phyloP scores from a whole-genome alignment of 768 basidiomycete genomes.

The Lactarius akahatsu region DNA sequence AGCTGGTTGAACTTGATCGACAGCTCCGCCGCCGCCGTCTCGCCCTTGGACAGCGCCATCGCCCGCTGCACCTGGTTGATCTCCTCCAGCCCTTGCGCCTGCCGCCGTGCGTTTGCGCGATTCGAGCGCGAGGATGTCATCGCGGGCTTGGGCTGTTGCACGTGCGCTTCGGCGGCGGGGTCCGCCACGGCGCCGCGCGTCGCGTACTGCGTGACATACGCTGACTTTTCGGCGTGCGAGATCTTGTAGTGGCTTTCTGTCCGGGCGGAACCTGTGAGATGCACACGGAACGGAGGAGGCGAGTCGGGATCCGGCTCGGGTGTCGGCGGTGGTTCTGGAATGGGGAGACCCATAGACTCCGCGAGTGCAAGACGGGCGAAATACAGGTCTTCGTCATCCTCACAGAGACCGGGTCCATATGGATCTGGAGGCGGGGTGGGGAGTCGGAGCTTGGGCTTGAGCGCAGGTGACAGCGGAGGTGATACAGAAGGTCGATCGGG shows the following conservation, averaged over 20 bases:
- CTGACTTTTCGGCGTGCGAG: conserved; percentile 85
- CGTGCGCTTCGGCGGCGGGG: conserved; percentile 44
- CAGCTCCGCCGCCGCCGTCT: conserved; percentile 66
- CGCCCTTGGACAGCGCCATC: conserved; percentile 71
- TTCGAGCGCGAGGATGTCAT: conserved; percentile 83
- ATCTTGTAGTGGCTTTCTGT: conserved; percentile 97
- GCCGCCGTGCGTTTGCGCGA: conserved; percentile 86
- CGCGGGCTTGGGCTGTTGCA: conserved; percentile 50
- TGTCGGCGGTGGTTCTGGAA: conserved; percentile 32
- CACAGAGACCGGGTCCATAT: conserved; percentile 56
- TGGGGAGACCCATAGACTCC: conserved; percentile 35
- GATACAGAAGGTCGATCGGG: conserved; percentile 48
- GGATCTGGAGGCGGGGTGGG: conserved; percentile 54
- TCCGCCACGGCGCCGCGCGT: conserved; percentile 50
- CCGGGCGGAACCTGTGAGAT: conserved; percentile 82
- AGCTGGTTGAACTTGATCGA: conserved; percentile 98
- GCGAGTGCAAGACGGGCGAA: conserved; percentile 65
- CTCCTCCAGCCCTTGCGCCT: conserved; percentile 91
- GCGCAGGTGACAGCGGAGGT: conserved; percentile 48
- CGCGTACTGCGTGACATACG: conserved; percentile 88
- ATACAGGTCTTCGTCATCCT: conserved; percentile 90
- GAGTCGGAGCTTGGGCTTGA: conserved; percentile 39
- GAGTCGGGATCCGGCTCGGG: conserved; percentile 40
- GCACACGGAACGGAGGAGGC: conserved; percentile 63
- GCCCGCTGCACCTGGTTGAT: conserved; percentile 88